These are phyloP conservation scores for Bertia moriformis DNA, from an alignment of 2,329 filamentous ascomycete genomes.

Conservation along the genomic window DNA sequence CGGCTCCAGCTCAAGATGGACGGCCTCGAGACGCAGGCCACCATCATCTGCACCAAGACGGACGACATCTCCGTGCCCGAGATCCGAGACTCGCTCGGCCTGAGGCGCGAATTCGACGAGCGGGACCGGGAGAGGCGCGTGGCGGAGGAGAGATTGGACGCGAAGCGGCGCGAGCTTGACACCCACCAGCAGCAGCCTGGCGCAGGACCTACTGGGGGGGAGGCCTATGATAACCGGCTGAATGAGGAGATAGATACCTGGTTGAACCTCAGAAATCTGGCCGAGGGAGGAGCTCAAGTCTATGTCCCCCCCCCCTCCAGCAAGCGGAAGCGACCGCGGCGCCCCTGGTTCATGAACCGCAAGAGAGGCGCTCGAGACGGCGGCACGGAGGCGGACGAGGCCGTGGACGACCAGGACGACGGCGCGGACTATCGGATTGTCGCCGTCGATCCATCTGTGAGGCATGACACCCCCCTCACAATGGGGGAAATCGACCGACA, in stretches of 20 bases:
- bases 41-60: conserved; percentile 48
- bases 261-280: neutral
- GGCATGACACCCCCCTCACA: neutral
- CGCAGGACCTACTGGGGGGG: no score
- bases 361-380: no score
- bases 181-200: neutral
- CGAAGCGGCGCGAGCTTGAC: neutral
- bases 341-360: no score
- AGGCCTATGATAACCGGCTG: no score
- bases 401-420: neutral
- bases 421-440: no score
- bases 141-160: conserved; percentile 19
- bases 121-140: conserved; percentile 17
- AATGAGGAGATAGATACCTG: neutral
- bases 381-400: neutral
- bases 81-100: conserved; percentile 22
- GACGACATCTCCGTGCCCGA: conserved; percentile 36
- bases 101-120: conserved; percentile 13
- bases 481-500: neutral
- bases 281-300: neutral
- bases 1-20: conserved; percentile 45
- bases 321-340: neutral
- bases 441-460: neutral
- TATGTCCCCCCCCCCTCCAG: neutral
- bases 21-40: conserved; percentile 33